These are phyloP conservation scores for Cucumis melo DNA, from an alignment of 306 rosid genomes.

Conservation along the genomic window DNA sequence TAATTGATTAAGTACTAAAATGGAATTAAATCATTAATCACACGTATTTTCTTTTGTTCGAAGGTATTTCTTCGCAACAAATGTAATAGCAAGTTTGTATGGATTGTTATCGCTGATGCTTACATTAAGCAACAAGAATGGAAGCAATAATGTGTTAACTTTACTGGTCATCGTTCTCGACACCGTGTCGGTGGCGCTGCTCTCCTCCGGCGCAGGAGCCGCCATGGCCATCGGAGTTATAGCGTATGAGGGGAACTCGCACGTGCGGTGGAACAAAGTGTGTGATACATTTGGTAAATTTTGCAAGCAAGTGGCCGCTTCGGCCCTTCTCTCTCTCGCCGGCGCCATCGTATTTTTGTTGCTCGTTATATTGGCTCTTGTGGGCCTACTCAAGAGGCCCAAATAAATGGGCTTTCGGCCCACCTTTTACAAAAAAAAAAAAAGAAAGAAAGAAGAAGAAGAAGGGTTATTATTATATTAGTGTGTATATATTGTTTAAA, in stretches of 20 bases:
- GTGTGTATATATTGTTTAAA: no score
- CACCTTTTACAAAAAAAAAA: neutral
- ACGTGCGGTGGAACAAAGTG: conserved; percentile 59
- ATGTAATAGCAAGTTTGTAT: conserved; percentile 44
- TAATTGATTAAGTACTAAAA: no score
- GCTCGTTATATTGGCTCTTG: conserved; percentile 19
- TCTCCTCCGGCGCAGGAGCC: conserved; percentile 59
- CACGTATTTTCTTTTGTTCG: no score
- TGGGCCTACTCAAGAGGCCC: conserved; percentile 10
- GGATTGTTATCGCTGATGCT: conserved; percentile 30
- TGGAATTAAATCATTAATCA: no score
- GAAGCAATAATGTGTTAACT: conserved; percentile 3
- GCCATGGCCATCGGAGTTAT: conserved; percentile 35
- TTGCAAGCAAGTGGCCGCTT: conserved; percentile 31
- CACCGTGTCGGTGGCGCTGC: conserved; percentile 45
- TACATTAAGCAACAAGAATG: conserved; percentile 14
- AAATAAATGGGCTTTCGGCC: neutral
- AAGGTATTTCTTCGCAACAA: conserved; percentile 52
- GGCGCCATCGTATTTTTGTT: conserved; percentile 37
- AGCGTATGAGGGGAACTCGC: conserved; percentile 54
- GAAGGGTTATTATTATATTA: no score
- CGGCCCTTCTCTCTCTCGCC: conserved; percentile 31
- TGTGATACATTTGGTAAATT: conserved; percentile 47
- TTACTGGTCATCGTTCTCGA: conserved; percentile 24
- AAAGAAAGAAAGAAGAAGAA: no score